Base-by-base conservation (phyloP, 2,329 filamentous ascomycete genomes). In the Samsoniella hepiali region DNA sequence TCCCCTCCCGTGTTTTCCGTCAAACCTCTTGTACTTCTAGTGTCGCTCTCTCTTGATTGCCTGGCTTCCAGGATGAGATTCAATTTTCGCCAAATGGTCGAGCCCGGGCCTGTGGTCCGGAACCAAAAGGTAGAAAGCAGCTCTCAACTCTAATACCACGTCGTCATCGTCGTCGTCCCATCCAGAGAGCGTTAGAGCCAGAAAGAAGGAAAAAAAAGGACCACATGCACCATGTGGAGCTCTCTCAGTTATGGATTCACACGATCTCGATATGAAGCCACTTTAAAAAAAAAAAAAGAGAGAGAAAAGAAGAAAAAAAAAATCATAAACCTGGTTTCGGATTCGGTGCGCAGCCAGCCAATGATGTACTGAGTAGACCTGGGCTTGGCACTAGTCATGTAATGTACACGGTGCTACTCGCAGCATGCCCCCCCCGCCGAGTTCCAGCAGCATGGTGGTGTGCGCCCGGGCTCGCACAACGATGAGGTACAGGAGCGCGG, bases 201-300 rank as follows among this genome's bases (percentile, higher is more conserved):
- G 36, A 36, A 47, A 38, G 27, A 50, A 31, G 9, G 5, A 31
- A 53, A 53, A 49, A 44, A 42, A 50, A 22, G 22, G 22, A 29
- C 3, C 22, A 59, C 29, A 36, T 42, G 32, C 57, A 47, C 45
- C 36, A 61, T 32, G 58, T 61, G 58, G 58, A 61, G 49, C 44
- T 31, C 53, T 31, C 53, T 47, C n/a, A 32, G 32, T n/a, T 61
- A 53, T 61, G 58, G 58, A 54, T 45, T 54, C 58, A 29, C 58
- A 29, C 58, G 47, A 61, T 61, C 58, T 61, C 58, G 58, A 61
- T 61, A 61, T 38, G 49, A 61, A 61, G 58, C 58, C 58, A 61
- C 58, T 61, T 54, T 40, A 59, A 51, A 51, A 58, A 22, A 59
- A 51, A 51, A 58, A 22, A 22, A 22, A 22, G 22, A 22, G 22